Evolutionary conservation across 768 basidiomycete genomes (phyloP), one percentile per base, ranked within the genome.

Genomic region (button mushroom (Agaricus bisporus)): DNA sequence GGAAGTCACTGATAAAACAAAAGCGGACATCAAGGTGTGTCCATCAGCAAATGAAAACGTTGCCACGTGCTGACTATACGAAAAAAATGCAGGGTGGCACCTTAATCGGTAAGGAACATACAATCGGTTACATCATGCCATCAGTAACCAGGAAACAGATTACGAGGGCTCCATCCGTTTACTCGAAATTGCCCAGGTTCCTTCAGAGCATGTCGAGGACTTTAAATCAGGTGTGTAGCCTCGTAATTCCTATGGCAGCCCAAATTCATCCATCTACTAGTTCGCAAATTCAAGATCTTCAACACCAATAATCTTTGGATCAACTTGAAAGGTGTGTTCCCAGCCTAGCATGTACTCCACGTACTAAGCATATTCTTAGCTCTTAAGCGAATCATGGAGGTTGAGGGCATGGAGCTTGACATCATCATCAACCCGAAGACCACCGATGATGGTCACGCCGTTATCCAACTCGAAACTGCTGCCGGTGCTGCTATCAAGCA

Each of bases 401-500:
- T 71, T 35, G 90, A 93, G 61, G 80, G 79, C 49, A 84, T 97
- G 77, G 90, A 91, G 67, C 79, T 98, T 46, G 95, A 98, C 66
- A 95, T 97, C 71, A 95, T 95, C 72, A 83, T 93, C 72, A 95
- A 95, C 74, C 84, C 84, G 60, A 91, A 95, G 79, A 79, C 78
- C 56, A 88, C 83, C 26, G 93, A 95, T 61, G 83, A 88, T 56
- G 95, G 93, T 14, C 81, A 86, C 58, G 77, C 91, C 32, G 86
- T 97, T 65, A 81, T 97, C 61, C 91, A 87, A 76, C 83, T 92
- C 62, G 91, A 93, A 73, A 93, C 89, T 18, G 93, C 93, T 41
- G 90, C 93, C 51, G 94, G 95, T 68, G 92, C 91, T 39, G 94
- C 94, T 43, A 83, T 88, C 80, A 94, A 94, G 76, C 85, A 95